These are phyloP conservation scores for Ascochyta viciae-villosae DNA, from an alignment of 2,329 filamentous ascomycete genomes.

Conservation along the genomic window DNA sequence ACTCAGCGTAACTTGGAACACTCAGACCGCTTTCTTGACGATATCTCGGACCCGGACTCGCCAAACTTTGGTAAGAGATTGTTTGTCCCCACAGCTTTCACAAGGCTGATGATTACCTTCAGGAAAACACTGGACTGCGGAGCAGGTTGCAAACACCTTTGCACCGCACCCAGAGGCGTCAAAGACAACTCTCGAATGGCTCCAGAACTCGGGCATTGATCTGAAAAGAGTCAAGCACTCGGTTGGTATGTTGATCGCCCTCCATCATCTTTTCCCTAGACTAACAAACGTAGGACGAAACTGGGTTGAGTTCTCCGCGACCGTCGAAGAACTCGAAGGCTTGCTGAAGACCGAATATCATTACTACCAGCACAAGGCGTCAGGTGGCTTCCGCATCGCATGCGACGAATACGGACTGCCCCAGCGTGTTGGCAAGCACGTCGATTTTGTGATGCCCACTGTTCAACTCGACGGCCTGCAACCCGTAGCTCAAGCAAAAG, in stretches of 20 bases:
- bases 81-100: not conserved
- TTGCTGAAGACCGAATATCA: conserved; percentile 26
- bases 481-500: conserved; percentile 16
- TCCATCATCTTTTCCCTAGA: not conserved
- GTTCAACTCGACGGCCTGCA: conserved; percentile 24
- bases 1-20: conserved; percentile 25
- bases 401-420: conserved; percentile 28
- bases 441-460: conserved; percentile 28
- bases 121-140: conserved; percentile 23
- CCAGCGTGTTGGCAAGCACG: conserved; percentile 20
- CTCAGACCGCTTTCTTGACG: conserved; percentile 20
- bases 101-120: not conserved
- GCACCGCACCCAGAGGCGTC: conserved; percentile 22
- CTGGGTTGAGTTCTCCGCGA: conserved; percentile 21
- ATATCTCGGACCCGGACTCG: conserved; percentile 27
- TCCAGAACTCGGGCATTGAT: conserved; percentile 22
- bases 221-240: conserved; percentile 21
- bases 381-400: conserved; percentile 22
- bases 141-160: conserved; percentile 24
- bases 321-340: conserved; percentile 17
- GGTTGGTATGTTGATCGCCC: conserved; percentile 5
- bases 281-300: conserved; percentile 13
- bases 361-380: conserved; percentile 22
- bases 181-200: conserved; percentile 23
- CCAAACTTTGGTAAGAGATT: conserved; percentile 21